phyloP scores from a whole-genome alignment of 2,329 filamentous ascomycete species.

The Dactylellina drechsleri region DNA sequence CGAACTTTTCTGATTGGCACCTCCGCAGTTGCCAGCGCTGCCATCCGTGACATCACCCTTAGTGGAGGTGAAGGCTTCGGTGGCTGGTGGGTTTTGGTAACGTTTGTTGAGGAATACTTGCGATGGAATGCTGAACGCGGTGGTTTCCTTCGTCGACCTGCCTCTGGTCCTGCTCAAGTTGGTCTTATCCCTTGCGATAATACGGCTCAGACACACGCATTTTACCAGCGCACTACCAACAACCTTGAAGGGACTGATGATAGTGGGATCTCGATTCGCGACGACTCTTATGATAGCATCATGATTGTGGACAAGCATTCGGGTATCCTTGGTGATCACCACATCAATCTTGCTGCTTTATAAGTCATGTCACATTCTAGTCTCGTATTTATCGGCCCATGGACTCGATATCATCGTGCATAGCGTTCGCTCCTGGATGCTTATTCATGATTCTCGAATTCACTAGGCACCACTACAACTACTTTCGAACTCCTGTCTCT shows the following conservation, averaged over 20 bases:
- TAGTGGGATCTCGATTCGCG: slow-evolving; percentile 51
- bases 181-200: background rate
- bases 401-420: too few species aligned
- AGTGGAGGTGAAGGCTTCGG: slow-evolving; percentile 81
- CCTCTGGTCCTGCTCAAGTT: slow-evolving; percentile 27
- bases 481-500: slow-evolving; percentile 2
- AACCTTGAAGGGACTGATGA: slow-evolving; percentile 44
- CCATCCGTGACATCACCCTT: slow-evolving; percentile 83
- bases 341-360: background rate
- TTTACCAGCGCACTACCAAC: slow-evolving; percentile 26
- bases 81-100: slow-evolving; percentile 95
- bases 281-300: slow-evolving; percentile 54
- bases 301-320: slow-evolving; percentile 48
- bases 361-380: background rate
- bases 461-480: background rate
- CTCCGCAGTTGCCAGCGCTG: slow-evolving; percentile 77
- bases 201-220: slow-evolving; percentile 7
- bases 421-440: background rate
- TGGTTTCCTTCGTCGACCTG: slow-evolving; percentile 75
- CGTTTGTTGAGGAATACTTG: slow-evolving; percentile 94
- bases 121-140: slow-evolving; percentile 89
- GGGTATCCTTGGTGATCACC: slow-evolving; percentile 28
- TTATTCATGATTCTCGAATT: too few species aligned
- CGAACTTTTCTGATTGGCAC: slow-evolving; percentile 80
- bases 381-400: too few species aligned